These are phyloP conservation scores for Oryza punctata DNA, from an alignment of 176 grass and related monocot genomes.

Conservation along the genomic window DNA sequence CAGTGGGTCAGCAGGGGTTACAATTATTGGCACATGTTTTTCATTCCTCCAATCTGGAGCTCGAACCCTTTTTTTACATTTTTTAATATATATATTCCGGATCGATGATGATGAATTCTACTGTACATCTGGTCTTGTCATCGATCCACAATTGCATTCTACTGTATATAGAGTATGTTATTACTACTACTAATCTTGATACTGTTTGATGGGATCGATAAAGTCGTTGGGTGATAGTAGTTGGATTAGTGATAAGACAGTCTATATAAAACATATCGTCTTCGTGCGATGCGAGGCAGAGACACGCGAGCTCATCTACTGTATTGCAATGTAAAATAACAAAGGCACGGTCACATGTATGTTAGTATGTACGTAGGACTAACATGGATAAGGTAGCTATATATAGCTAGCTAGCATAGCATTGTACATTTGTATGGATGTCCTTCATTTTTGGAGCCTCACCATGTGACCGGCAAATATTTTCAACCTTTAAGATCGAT, in stretches of 20 bases:
- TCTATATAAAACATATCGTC: no score
- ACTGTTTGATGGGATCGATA: background rate
- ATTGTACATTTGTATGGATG: background rate
- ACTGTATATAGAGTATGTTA: background rate
- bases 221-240: background rate
- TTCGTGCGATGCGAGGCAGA: background rate
- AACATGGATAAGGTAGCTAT: background rate
- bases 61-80: background rate
- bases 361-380: background rate
- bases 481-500: background rate
- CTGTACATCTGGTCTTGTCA: background rate
- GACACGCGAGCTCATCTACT: background rate
- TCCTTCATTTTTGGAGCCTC: background rate
- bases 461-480: no score
- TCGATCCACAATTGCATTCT: background rate
- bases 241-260: background rate
- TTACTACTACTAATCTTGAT: background rate
- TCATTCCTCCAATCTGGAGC: background rate
- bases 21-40: slow-evolving; percentile 11
- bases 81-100: background rate
- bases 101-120: background rate
- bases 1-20: background rate
- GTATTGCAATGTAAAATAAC: background rate
- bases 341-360: background rate
- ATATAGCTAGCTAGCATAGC: no score